Evolutionary conservation across 345 rosid genomes (phyloP).

Genomic region (Gossypium ekmanianum): DNA sequence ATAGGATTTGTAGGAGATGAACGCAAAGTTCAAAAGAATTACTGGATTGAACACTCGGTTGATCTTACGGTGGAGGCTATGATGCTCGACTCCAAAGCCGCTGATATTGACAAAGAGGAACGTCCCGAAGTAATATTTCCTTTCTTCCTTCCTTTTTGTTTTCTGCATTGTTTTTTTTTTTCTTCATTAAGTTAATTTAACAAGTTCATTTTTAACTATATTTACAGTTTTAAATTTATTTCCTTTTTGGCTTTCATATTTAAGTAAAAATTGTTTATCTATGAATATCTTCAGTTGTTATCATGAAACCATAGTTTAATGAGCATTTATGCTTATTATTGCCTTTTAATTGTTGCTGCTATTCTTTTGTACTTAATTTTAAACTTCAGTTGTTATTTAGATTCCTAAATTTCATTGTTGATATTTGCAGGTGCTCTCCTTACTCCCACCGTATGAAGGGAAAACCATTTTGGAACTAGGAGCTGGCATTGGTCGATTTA

Average conservation of each 20-base stretch:
- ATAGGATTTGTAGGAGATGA: slow-evolving; percentile 48
- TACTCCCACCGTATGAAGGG: slow-evolving; percentile 78
- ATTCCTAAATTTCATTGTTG: background rate
- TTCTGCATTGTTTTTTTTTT: background rate
- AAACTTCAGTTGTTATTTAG: background rate
- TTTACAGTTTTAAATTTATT: background rate
- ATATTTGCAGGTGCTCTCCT: slow-evolving; percentile 59
- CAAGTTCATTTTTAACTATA: background rate
- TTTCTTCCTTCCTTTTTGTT: background rate
- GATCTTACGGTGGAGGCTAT: slow-evolving; percentile 82
- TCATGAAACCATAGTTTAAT: background rate
- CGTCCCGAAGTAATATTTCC: slow-evolving; percentile 54
- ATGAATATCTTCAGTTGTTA: background rate
- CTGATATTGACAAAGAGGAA: slow-evolving; percentile 96
- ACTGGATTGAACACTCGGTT: slow-evolving; percentile 80
- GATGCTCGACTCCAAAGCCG: slow-evolving; percentile 94
- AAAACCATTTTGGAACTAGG: slow-evolving; percentile 81
- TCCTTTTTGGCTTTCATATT: background rate
- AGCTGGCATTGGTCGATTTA: slow-evolving; percentile 98
- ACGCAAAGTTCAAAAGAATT: slow-evolving; percentile 70
- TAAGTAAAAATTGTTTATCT: background rate
- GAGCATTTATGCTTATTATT: background rate
- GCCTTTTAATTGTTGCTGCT: background rate
- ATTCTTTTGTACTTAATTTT: background rate
- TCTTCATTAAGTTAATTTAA: too few relatives aligned